A percentile compares a stretch with the other conserved stretches of the same genome.
Conservation (phyloP, 1,284 basidiomycete genomes). For the Tilletia caries region DNA sequence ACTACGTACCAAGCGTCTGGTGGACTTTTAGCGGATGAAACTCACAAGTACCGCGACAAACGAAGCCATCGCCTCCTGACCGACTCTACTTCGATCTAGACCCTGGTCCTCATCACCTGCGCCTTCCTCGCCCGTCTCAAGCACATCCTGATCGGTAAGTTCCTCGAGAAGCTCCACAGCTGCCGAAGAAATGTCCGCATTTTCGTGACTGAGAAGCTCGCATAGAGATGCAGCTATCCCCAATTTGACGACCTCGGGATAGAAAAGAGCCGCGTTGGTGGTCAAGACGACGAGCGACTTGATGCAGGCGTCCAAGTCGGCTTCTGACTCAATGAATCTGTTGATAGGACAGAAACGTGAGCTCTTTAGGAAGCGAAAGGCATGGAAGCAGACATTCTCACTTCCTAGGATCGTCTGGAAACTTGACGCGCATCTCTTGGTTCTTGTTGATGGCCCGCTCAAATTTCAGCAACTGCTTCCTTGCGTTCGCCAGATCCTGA, state of each 20-base stretch:
- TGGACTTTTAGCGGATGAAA: neutral
- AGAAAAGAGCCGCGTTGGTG: constrained; percentile 76
- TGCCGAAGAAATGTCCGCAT: constrained; percentile 42
- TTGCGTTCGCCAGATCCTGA: constrained; percentile 60
- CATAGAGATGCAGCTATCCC: constrained; percentile 69
- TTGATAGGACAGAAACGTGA: neutral
- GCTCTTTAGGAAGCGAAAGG: neutral
- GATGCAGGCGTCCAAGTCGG: constrained; percentile 80
- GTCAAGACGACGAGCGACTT: constrained; percentile 80
- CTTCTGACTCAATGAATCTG: constrained; percentile 98
- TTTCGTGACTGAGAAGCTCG: constrained; percentile 65
- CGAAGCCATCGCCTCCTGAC: constrained; percentile 6
- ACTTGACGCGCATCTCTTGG: constrained; percentile 74
- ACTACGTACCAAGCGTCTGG: no score
- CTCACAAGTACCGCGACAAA: constrained; percentile 21
- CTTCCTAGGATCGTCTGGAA: constrained; percentile 46
- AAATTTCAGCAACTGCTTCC: constrained; percentile 73
- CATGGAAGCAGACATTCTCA: constrained; percentile 18
- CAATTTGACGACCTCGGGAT: constrained; percentile 79
- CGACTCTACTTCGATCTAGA: constrained; percentile 60
- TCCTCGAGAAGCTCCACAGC: constrained; percentile 67
- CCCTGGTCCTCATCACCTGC: constrained; percentile 63
- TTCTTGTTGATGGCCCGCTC: constrained; percentile 89
- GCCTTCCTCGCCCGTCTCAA: constrained; percentile 66
- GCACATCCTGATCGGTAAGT: constrained; percentile 91